Percentiles rank a stretch among this genome's conserved stretches.
phyloP scores from a whole-genome alignment of 495 filamentous ascomycete genomes.

The Tuber melanosporum region DNA sequence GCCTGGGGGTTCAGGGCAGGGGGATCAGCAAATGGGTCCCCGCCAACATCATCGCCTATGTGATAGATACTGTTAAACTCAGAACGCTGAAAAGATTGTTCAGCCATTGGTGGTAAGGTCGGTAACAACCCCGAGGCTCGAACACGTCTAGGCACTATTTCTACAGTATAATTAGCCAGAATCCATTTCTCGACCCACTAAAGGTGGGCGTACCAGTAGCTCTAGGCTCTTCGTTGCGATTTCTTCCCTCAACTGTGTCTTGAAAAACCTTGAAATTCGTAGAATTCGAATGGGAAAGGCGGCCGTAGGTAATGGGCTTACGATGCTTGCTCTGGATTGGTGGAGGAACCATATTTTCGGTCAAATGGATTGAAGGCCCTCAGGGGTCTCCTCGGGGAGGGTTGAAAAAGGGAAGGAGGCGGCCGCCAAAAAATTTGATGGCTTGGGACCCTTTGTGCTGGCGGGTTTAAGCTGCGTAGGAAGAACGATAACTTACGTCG shows the following conservation, averaged over 20 bases:
- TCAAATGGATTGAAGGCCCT: background rate
- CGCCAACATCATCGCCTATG: background rate
- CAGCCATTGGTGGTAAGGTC: background rate
- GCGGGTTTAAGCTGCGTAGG: background rate
- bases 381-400: background rate
- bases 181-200: conserved; percentile 11
- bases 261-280: conserved; percentile 30
- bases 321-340: conserved; percentile 5
- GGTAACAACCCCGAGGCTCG: background rate
- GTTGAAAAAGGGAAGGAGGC: background rate
- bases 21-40: conserved; percentile 23
- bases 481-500: background rate
- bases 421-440: background rate
- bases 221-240: background rate
- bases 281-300: conserved; percentile 15
- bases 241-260: conserved; percentile 13
- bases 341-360: background rate
- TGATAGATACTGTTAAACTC: background rate
- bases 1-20: background rate
- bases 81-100: background rate
- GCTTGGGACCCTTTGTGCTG: background rate
- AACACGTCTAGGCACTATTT: background rate
- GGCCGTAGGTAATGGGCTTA: conserved; percentile 29
- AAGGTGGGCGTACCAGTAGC: background rate
- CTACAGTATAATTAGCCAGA: background rate